Evolutionary conservation across 1,139 yeast species (phyloP).

Genomic region (Pichiaceae sp.): DNA sequence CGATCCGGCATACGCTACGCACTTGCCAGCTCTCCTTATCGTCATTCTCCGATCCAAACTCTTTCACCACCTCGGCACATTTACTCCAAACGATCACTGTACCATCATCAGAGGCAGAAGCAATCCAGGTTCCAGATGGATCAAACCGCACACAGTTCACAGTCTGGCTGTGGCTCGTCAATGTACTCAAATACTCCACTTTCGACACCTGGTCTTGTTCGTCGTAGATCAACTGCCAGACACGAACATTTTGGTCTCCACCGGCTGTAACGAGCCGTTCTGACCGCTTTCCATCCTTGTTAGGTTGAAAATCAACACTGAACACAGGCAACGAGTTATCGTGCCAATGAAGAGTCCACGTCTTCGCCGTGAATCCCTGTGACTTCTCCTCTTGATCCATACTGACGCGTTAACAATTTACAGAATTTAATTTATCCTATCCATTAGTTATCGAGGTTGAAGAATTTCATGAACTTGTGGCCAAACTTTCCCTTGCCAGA

Average conservation of each 20-base stretch:
- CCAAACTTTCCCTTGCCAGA: conserved; percentile 5
- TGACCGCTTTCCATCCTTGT: conserved; percentile 18
- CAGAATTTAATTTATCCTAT: too few relatives aligned
- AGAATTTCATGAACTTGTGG: conserved; percentile 18
- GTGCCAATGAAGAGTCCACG: conserved; percentile 75
- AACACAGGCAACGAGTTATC: conserved; percentile 77
- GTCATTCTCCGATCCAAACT: conserved; percentile 49
- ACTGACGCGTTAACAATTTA: background rate
- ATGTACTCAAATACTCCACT: conserved; percentile 64
- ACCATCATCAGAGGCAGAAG: conserved; percentile 96
- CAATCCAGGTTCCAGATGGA: conserved; percentile 56
- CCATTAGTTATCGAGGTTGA: too few relatives aligned
- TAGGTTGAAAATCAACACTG: conserved; percentile 70
- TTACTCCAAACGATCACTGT: conserved; percentile 71
- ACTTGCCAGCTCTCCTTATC: conserved; percentile 72
- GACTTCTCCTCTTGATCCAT: background rate
- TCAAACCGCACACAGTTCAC: conserved; percentile 85
- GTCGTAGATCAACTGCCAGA: conserved; percentile 40
- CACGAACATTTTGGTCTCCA: conserved; percentile 82
- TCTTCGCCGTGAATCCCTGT: conserved; percentile 40
- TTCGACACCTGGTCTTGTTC: conserved; percentile 22
- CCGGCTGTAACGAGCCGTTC: conserved; percentile 79
- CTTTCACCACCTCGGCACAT: conserved; percentile 44
- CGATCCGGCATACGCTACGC: conserved; percentile 33
- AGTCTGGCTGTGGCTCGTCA: conserved; percentile 86